Evolutionary conservation across 345 rosid genomes (phyloP).

Genomic region (Diplotaxis tenuifolia): DNA sequence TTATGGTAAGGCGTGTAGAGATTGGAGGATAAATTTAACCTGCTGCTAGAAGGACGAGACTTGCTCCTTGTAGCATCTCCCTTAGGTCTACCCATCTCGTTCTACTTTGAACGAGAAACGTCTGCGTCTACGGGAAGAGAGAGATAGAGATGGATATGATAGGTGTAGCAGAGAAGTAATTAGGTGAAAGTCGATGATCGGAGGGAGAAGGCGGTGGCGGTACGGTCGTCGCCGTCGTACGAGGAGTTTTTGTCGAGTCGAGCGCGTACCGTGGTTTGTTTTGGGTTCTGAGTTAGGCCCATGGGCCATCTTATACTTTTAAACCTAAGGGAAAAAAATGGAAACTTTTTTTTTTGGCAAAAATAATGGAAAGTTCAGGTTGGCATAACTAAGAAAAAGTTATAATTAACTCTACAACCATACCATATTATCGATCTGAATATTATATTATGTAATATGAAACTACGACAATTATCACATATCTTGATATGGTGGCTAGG

Average conservation of each 20-base stretch:
- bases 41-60: slow-evolving; percentile 96
- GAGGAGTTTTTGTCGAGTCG: slow-evolving; percentile 2
- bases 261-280: not conserved
- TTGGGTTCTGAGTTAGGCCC: slow-evolving; percentile 22
- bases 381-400: not conserved
- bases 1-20: not conserved
- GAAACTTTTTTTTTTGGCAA: too few species aligned
- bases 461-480: too few species aligned
- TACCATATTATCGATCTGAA: too few species aligned
- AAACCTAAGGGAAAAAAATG: not conserved
- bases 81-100: slow-evolving; percentile 74
- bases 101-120: not conserved
- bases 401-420: too few species aligned
- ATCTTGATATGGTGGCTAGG: not conserved
- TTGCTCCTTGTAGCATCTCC: slow-evolving; percentile 78
- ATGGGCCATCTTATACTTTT: slow-evolving; percentile 16
- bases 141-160: not conserved
- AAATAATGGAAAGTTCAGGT: not conserved
- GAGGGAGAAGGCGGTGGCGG: slow-evolving; percentile 29
- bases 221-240: slow-evolving; percentile 26
- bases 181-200: slow-evolving; percentile 14
- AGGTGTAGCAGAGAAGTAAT: slow-evolving; percentile 1
- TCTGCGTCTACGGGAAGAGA: not conserved
- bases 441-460: too few species aligned
- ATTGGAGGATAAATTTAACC: slow-evolving; percentile 38